Evolutionary conservation across 1,284 basidiomycete species (phyloP), one percentile per base, ranked within the genome.

Genomic region (Sparassis latifolia): DNA sequence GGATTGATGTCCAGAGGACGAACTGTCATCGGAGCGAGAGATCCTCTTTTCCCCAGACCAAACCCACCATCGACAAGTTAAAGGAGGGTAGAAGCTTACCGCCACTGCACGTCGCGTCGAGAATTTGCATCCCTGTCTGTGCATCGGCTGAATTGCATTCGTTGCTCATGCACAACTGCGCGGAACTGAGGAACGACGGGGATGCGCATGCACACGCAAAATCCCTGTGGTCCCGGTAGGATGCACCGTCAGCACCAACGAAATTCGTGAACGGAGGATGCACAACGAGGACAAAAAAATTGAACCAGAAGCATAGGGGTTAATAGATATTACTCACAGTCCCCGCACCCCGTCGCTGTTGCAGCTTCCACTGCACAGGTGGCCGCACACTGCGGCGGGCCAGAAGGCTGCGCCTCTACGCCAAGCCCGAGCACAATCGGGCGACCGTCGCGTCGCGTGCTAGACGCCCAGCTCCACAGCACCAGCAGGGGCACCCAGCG

Each of bases 401-500:
- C 42, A 10, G 33, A 43, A 28, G 45, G 20, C 42, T 51, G 58
- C 5, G 55, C 59, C 7, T 58, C 55, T 9, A 55, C 57, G 40
- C 57, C 59, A 6, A 60, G 30, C 1, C 57, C 55, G 43, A 56
- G 50, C 10, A 52, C 47, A 2, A 42, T 50, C 7, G 31, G 31
- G 10, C 55, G 41, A 29, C 49, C 48, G 12, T 52, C 50, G 20
- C 20, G 20, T 20, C 20, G 20, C 20, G 20, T 20, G 3, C 53
- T 53, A 10, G 40, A 5, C 9, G 10, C 6, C 47, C 55, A 52
- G 31, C 55, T 58, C 53, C 55, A 60, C 42, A 58, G 45, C 31
- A 58, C 41, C 41, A 60, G 54, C 48, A 60, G 55, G 10, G 58
- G 49, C 7, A 60, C 39, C 59, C 59, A 60, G 52, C 57, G 57